Conservation (phyloP, 106 monocot genomes). For the Dendrobium catenatum region DNA sequence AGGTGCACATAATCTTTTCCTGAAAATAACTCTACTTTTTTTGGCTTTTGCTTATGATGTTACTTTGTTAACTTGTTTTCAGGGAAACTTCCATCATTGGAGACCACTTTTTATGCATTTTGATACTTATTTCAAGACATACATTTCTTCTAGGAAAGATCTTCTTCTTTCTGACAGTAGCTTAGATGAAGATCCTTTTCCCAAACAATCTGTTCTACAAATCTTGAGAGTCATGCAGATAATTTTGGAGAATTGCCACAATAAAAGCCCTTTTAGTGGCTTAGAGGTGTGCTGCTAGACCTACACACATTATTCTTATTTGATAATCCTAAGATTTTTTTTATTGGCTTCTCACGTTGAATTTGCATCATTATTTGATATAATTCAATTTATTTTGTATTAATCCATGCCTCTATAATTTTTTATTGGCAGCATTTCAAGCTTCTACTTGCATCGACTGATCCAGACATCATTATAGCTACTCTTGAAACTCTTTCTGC, state of each 20-base stretch:
- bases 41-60: neutral
- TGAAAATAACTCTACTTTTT: neutral
- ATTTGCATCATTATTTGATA: neutral
- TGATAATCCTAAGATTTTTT: neutral
- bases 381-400: neutral
- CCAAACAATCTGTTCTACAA: conserved; percentile 78
- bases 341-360: neutral
- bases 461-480: conserved; percentile 88
- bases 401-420: neutral
- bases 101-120: conserved; percentile 95
- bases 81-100: conserved; percentile 99
- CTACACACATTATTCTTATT: neutral
- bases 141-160: conserved; percentile 75
- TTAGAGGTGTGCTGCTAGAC: conserved; percentile 60
- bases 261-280: conserved; percentile 85
- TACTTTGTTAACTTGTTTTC: conserved; percentile 17
- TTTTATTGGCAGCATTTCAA: conserved; percentile 67
- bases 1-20: conserved; percentile 32
- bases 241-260: conserved; percentile 93
- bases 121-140: conserved; percentile 93
- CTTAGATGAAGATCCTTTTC: conserved; percentile 65
- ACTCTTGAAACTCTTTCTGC: conserved; percentile 82
- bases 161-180: conserved; percentile 78
- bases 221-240: conserved; percentile 97
- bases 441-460: conserved; percentile 90